Conservation (phyloP, 176 grass and related monocot species). For the Oryza officinalis region DNA sequence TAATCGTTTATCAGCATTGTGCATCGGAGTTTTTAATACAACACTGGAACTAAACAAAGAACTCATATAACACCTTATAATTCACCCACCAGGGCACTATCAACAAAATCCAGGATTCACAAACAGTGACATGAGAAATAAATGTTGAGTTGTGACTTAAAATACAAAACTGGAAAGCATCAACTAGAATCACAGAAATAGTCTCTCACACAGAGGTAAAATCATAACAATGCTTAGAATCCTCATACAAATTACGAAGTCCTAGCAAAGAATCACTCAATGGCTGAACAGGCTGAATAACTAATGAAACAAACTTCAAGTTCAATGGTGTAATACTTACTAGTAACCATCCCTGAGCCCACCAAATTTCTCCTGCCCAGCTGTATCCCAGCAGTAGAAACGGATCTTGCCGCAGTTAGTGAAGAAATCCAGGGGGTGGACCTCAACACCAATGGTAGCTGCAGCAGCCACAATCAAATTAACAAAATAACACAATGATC, state of each 20-base stretch:
- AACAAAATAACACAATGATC: not conserved
- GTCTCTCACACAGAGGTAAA: not conserved
- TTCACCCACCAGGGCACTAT: not conserved
- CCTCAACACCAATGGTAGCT: constrained; percentile 68
- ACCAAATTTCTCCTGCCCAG: constrained; percentile 64
- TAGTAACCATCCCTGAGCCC: constrained; percentile 67
- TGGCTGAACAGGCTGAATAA: not conserved
- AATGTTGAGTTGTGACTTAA: not conserved
- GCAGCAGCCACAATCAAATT: not conserved
- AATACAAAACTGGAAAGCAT: not conserved
- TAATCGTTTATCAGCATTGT: not conserved
- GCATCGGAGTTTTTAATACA: not conserved
- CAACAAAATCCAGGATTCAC: not conserved
- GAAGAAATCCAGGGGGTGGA: constrained; percentile 57
- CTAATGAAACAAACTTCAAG: not conserved
- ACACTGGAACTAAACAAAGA: not conserved
- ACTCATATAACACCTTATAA: not conserved
- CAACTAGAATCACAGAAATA: not conserved
- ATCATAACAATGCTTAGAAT: not conserved
- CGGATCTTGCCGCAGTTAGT: constrained; percentile 58
- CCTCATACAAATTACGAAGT: not conserved
- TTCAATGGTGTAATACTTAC: constrained; percentile 35
- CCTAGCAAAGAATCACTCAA: not conserved
- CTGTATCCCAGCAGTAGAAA: constrained; percentile 70
- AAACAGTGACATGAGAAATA: not conserved